phyloP scores from a whole-genome alignment of 2,329 filamentous ascomycete genomes.

The Ascochyta viciae-villosae region DNA sequence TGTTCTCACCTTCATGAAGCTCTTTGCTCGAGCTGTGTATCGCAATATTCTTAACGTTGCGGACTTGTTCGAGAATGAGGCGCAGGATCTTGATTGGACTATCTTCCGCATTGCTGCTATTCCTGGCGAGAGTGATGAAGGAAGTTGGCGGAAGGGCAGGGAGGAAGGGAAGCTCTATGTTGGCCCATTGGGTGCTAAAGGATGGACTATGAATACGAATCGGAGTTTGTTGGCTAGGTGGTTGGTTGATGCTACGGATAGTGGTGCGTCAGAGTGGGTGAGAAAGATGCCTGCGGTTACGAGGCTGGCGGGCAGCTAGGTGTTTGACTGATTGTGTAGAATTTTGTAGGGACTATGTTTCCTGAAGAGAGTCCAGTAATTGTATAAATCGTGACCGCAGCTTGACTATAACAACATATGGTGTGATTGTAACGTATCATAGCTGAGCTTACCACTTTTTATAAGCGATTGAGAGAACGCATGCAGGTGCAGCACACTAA shows the following conservation, averaged over 20 bases:
- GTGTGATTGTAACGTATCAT: too few species aligned
- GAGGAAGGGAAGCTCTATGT: slow-evolving; percentile 6
- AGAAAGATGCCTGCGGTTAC: slow-evolving; percentile 14
- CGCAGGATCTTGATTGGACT: slow-evolving; percentile 9
- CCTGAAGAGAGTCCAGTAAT: too few species aligned
- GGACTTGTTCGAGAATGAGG: neutral
- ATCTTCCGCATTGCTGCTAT: slow-evolving; percentile 8
- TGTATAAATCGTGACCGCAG: neutral
- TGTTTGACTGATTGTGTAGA: neutral
- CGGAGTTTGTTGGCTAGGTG: slow-evolving; percentile 10
- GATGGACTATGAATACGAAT: slow-evolving; percentile 10
- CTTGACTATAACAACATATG: too few species aligned
- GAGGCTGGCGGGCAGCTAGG: slow-evolving; percentile 5
- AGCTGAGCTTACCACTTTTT: too few species aligned
- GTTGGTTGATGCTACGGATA: slow-evolving; percentile 6
- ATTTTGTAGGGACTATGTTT: too few species aligned
- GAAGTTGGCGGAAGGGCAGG: slow-evolving; percentile 6
- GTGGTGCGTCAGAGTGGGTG: slow-evolving; percentile 3
- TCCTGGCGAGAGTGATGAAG: slow-evolving; percentile 1
- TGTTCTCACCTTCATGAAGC: neutral
- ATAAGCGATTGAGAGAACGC: too few species aligned
- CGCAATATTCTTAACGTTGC: neutral
- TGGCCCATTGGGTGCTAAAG: slow-evolving; percentile 5
- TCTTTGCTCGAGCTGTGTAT: neutral
- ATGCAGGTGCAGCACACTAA: too few species aligned